phyloP scores from a whole-genome alignment of 2,329 filamentous ascomycete genomes.

The Trichoderma koningiopsis region DNA sequence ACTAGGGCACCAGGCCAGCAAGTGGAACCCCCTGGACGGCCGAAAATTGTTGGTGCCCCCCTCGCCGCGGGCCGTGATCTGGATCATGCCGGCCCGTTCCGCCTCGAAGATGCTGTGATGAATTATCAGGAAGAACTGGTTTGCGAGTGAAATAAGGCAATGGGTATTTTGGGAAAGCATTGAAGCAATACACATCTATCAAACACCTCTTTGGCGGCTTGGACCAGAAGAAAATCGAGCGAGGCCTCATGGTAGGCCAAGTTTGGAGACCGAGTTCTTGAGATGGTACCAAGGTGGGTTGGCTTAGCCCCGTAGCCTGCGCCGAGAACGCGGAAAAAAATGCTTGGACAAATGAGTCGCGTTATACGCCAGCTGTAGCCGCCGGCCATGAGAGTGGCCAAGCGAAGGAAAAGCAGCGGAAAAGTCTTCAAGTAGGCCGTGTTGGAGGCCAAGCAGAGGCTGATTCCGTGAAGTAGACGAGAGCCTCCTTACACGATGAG shows the following conservation, averaged over 20 bases:
- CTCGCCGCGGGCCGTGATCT: conserved; percentile 27
- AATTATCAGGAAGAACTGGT: neutral
- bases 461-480: neutral
- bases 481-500: neutral
- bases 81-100: conserved; percentile 27
- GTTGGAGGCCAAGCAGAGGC: neutral
- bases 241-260: conserved; percentile 10
- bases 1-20: conserved; percentile 25
- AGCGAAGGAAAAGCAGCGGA: neutral
- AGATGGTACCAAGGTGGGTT: conserved; percentile 4
- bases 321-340: neutral
- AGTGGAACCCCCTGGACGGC: conserved; percentile 25
- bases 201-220: neutral
- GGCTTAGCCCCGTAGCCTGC: neutral
- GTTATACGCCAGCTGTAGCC: neutral
- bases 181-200: neutral
- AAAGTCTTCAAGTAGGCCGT: neutral
- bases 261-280: neutral
- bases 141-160: neutral
- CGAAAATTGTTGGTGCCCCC: conserved; percentile 23
- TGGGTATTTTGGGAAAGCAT: neutral
- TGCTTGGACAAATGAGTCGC: neutral
- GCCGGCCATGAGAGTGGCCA: neutral
- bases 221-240: neutral
- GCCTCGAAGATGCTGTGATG: conserved; percentile 15